Percentiles rank a stretch among this genome's conserved stretches.
Conservation (phyloP, 2,329 filamentous ascomycete species). For the Chaetothyriales sp. region DNA sequence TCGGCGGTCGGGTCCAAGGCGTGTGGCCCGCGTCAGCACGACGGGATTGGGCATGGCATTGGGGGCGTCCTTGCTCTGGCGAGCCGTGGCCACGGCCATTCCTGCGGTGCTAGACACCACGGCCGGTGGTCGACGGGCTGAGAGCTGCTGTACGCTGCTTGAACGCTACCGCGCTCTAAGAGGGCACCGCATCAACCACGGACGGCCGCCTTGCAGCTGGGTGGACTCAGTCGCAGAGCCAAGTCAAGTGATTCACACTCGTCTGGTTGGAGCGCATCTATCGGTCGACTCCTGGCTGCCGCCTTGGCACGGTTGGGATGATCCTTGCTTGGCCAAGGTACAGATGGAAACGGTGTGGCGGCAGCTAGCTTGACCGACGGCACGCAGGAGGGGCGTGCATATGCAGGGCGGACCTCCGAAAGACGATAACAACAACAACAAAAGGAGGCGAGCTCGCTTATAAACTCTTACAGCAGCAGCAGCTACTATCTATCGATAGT, state of each 20-base stretch:
- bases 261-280: not conserved
- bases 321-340: not conserved
- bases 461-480: not conserved
- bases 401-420: no score
- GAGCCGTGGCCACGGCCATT: not conserved
- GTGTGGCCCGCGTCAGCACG: conserved; percentile 3
- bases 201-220: not conserved
- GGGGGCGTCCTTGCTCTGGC: conserved; percentile 9
- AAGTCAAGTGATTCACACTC: not conserved
- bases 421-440: not conserved
- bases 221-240: no score
- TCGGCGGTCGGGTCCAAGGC: conserved; percentile 9
- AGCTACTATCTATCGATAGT: no score
- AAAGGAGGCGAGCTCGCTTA: not conserved
- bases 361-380: not conserved
- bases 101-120: not conserved
- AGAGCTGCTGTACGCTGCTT: not conserved
- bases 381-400: not conserved
- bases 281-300: not conserved
- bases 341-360: not conserved
- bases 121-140: not conserved
- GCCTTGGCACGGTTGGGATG: not conserved
- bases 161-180: not conserved
- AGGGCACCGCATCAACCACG: not conserved
- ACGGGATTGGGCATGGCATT: conserved; percentile 16